phyloP scores from a whole-genome alignment of 495 filamentous ascomycete genomes.

The Aspergillus steynii region DNA sequence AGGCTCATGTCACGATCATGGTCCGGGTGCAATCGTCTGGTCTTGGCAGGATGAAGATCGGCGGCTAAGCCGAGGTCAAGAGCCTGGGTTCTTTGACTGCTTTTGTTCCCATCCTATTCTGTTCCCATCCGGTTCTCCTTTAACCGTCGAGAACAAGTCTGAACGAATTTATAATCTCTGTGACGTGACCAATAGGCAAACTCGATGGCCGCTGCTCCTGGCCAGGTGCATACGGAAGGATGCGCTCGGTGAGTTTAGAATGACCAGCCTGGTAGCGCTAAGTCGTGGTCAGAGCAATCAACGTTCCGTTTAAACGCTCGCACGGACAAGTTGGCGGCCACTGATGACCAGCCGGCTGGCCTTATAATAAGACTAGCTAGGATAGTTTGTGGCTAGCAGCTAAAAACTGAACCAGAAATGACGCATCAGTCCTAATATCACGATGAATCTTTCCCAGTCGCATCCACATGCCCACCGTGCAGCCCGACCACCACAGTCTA shows the following conservation, averaged over 20 bases:
- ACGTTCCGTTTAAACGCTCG: slow-evolving; percentile 1
- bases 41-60: not conserved
- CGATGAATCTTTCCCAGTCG: no score
- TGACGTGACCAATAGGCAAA: not conserved
- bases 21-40: no score
- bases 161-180: not conserved
- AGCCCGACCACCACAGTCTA: no score
- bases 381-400: no score
- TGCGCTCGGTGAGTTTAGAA: not conserved
- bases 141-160: not conserved
- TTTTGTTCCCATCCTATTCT: not conserved
- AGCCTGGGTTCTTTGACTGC: not conserved
- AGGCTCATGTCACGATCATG: no score
- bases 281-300: not conserved
- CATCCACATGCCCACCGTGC: no score
- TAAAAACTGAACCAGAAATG: no score
- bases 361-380: no score
- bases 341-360: no score
- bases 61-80: not conserved
- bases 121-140: not conserved
- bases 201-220: not conserved
- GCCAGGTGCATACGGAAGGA: no score
- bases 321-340: not conserved
- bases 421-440: no score
- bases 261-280: not conserved